Conservation (phyloP, 805 yeast genomes). For the Wickerhamiella spandovensis region DNA sequence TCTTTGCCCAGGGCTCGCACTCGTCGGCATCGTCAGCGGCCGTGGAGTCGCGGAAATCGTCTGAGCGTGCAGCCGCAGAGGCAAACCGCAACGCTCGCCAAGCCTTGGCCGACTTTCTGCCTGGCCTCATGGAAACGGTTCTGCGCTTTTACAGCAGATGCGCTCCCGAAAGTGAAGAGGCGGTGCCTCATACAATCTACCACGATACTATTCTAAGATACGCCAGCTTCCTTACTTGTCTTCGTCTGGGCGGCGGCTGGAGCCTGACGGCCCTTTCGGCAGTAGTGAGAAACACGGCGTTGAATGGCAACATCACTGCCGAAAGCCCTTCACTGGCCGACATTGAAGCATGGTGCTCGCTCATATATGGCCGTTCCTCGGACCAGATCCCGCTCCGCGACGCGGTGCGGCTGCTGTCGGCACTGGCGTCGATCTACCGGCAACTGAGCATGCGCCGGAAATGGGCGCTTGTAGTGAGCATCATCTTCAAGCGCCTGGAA, state of each 20-base stretch:
- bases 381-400: constrained; percentile 34
- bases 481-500: constrained; percentile 31
- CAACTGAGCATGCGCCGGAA: constrained; percentile 53
- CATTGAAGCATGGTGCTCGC: constrained; percentile 37
- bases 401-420: constrained; percentile 50
- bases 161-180: constrained; percentile 38
- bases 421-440: constrained; percentile 51
- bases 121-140: constrained; percentile 23
- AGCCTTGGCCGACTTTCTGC: constrained; percentile 15
- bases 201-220: constrained; percentile 58
- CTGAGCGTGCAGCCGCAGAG: background rate
- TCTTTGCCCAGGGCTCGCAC: background rate
- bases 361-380: constrained; percentile 33
- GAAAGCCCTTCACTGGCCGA: constrained; percentile 25
- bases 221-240: constrained; percentile 43
- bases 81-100: constrained; percentile 1
- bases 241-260: constrained; percentile 38
- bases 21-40: background rate
- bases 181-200: constrained; percentile 69
- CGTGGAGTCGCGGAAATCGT: background rate
- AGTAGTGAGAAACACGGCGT: constrained; percentile 31
- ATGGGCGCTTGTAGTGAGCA: constrained; percentile 52
- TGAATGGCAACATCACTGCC: constrained; percentile 15
- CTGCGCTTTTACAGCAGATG: constrained; percentile 12
- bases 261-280: constrained; percentile 30